phyloP scores from a whole-genome alignment of 2,329 filamentous ascomycete species.

The Fusarium sp. region DNA sequence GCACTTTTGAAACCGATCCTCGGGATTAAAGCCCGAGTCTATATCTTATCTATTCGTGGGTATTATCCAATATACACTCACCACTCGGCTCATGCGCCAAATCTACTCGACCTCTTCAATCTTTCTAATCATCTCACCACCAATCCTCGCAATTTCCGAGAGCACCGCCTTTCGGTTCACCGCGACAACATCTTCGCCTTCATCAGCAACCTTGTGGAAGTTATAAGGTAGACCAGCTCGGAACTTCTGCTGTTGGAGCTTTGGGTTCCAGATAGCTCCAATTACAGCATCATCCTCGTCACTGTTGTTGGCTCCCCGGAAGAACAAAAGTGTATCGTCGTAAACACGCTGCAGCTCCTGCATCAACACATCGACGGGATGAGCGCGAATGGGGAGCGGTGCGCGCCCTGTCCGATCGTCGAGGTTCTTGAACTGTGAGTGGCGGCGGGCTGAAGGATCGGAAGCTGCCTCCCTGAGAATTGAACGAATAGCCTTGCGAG shows the following conservation, averaged over 20 bases:
- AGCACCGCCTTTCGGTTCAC: constrained; percentile 77
- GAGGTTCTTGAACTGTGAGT: constrained; percentile 84
- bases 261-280: constrained; percentile 71
- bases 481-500: constrained; percentile 63
- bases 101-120: constrained; percentile 65
- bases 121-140: constrained; percentile 75
- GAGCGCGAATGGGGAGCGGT: constrained; percentile 65
- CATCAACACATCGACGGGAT: constrained; percentile 74
- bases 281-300: constrained; percentile 64
- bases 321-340: constrained; percentile 80
- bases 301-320: constrained; percentile 70
- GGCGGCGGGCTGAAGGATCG: constrained; percentile 55
- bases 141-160: constrained; percentile 78
- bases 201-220: constrained; percentile 56
- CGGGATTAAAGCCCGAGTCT: constrained; percentile 3
- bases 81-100: neutral
- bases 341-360: constrained; percentile 77
- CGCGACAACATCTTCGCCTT: constrained; percentile 64
- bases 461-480: constrained; percentile 56
- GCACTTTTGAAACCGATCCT: constrained; percentile 1
- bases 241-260: constrained; percentile 70
- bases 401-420: constrained; percentile 66
- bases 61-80: constrained; percentile 22
- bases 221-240: constrained; percentile 77
- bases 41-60: constrained; percentile 33